Evolutionary conservation across 768 basidiomycete genomes (phyloP).

Genomic region (Kwoniella sp.): DNA sequence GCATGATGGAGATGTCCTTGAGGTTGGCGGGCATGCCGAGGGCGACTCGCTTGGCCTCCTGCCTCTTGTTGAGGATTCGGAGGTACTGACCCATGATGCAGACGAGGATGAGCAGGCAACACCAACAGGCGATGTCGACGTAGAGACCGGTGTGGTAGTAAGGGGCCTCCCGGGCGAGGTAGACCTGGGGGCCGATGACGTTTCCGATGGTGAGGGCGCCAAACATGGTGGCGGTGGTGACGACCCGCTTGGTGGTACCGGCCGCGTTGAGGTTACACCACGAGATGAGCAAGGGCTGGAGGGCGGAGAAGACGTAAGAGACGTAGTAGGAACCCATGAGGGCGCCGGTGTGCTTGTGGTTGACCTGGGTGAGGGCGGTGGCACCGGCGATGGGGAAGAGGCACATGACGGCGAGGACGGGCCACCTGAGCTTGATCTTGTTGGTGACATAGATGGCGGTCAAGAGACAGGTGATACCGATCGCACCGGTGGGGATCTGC

Average conservation of each 20-base stretch:
- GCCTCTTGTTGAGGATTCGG: constrained; percentile 33
- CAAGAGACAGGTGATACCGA: constrained; percentile 34
- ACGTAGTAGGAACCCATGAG: constrained; percentile 23
- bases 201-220: constrained; percentile 35
- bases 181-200: constrained; percentile 45
- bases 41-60: constrained; percentile 37
- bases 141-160: constrained; percentile 44
- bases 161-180: constrained; percentile 37
- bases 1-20: constrained; percentile 47
- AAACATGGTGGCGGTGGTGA: constrained; percentile 38
- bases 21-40: constrained; percentile 38
- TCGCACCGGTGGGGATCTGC: constrained; percentile 45
- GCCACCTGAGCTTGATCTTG: constrained; percentile 39
- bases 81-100: constrained; percentile 44
- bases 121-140: constrained; percentile 46
- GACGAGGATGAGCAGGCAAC: constrained; percentile 29
- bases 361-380: constrained; percentile 33
- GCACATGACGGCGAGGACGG: constrained; percentile 26
- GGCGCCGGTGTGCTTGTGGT: constrained; percentile 25
- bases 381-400: constrained; percentile 47
- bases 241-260: constrained; percentile 37
- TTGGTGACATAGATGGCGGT: constrained; percentile 40
- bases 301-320: constrained; percentile 27
- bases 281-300: constrained; percentile 29
- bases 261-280: constrained; percentile 42